Base-by-base conservation (phyloP, 169 alveolate genomes). In the Plasmodium blacklocki region DNA sequence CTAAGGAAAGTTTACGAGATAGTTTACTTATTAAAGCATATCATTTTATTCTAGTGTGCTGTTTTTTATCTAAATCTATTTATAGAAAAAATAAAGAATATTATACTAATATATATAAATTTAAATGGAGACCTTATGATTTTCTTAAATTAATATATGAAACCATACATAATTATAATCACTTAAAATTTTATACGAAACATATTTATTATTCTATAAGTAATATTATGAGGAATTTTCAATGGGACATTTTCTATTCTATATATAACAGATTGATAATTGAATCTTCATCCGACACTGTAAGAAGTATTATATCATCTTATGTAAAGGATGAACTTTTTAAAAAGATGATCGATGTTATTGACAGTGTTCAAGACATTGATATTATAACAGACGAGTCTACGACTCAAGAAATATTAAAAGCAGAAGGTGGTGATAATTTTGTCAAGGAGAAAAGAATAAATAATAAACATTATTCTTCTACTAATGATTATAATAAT, bases 51-150 rank as follows among this genome's bases (percentile, higher is more conserved):
- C 47, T 49, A 21, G 54, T 86, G 23, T 64, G 66, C 29, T 49
- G 78, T 2, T 43, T 86, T 12, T 19, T 86, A 59, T 86, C 92
- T 29, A 70, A 73, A 50, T 29, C 21, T 86, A 86, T 86, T 72
- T 32, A 67, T 9, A 86, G 15, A 73, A 59, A 47, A 45, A 50
- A 52, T 60, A 52, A 63, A 47, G 76, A 62, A 47, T 43, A 60
- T 9, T 86, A 47, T 52, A 45, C 47, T 21, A 86, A 86, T 86
- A 86, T 86, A n/a, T 67, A 86, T 21, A 86, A 86, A 14, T 86
- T 86, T 47, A 86, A 63, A 49, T 86, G 92, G 92, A 86, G 88
- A 50, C 92, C 92, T 18, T 49, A 21, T 50, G 92, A 86, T 54
- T 86, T 86, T 49, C 70, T 86, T 58, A 59, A 59, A 86, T 58